These are phyloP conservation scores for Lichenothelia convexa DNA, from an alignment of 495 filamentous ascomycete genomes.

Conservation along the genomic window DNA sequence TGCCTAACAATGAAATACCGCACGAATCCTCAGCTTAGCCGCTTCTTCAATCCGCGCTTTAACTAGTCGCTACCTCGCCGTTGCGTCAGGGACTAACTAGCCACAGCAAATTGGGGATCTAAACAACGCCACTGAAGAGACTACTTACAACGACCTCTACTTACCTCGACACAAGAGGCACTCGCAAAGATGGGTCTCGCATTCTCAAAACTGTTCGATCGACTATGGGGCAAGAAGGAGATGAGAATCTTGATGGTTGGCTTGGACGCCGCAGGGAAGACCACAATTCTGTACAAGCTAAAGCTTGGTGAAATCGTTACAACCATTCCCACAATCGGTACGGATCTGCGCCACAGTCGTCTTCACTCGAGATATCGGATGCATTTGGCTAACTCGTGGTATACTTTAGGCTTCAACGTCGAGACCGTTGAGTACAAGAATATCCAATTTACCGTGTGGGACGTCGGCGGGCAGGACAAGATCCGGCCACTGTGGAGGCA, in stretches of 20 bases:
- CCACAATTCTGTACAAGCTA: conserved; percentile 99
- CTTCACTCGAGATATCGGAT: background rate
- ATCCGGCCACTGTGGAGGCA: conserved; percentile 98
- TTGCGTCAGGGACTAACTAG: too few relatives aligned
- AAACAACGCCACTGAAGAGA: too few relatives aligned
- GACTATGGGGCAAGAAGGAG: conserved; percentile 97
- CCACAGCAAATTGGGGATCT: too few relatives aligned
- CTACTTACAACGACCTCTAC: too few relatives aligned
- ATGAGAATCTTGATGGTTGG: conserved; percentile 99
- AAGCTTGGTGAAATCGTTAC: conserved; percentile 99
- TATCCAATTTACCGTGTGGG: conserved; percentile 99
- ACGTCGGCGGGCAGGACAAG: conserved; percentile 99
- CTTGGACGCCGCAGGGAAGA: conserved; percentile 98
- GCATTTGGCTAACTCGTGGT: too few relatives aligned
- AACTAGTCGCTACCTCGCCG: too few relatives aligned
- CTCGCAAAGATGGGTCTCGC: conserved; percentile 98
- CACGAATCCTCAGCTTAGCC: too few relatives aligned
- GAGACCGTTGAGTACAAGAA: conserved; percentile 99
- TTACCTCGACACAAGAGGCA: too few relatives aligned
- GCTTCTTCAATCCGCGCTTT: too few relatives aligned
- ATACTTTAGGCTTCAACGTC: conserved; percentile 92
- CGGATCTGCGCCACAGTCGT: conserved; percentile 22
- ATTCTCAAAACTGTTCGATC: conserved; percentile 83
- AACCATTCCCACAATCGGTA: conserved; percentile 98
- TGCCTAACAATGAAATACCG: too few relatives aligned